Percentiles rank a stretch among this genome's conserved stretches.
phyloP scores from a whole-genome alignment of 176 grass and related monocot species.

The Oryza coarctata region DNA sequence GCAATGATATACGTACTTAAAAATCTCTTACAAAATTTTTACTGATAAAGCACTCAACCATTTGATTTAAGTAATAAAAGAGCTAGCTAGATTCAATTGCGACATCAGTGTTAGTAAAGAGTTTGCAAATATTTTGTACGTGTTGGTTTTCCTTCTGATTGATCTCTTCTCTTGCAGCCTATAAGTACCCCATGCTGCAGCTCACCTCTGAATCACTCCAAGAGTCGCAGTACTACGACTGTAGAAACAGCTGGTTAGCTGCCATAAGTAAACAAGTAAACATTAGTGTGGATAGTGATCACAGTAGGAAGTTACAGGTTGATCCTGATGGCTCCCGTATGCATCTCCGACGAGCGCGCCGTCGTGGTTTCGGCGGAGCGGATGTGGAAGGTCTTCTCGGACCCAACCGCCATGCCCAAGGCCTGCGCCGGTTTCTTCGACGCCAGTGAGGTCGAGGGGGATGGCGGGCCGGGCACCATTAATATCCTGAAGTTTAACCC shows the following conservation, averaged over 20 bases:
- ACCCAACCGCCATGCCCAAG: not conserved
- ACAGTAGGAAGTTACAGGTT: not conserved
- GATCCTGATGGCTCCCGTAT: conserved; percentile 13
- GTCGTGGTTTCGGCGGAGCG: conserved; percentile 25
- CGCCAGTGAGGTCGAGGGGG: conserved; percentile 19
- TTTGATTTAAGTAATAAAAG: too few relatives aligned
- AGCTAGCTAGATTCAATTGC: too few relatives aligned
- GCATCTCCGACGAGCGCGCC: conserved; percentile 11
- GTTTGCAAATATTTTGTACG: too few relatives aligned
- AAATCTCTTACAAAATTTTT: too few relatives aligned
- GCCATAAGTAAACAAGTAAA: too few relatives aligned
- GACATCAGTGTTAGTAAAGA: too few relatives aligned
- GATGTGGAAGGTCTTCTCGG: conserved; percentile 32
- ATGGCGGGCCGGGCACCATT: conserved; percentile 27
- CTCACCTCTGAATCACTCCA: not conserved
- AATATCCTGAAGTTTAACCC: conserved; percentile 28
- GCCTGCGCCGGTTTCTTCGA: conserved; percentile 24
- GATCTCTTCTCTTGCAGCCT: not conserved
- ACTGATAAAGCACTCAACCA: too few relatives aligned
- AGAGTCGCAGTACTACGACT: too few relatives aligned
- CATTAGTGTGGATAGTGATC: too few relatives aligned
- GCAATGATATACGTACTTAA: too few relatives aligned
- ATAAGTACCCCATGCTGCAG: not conserved
- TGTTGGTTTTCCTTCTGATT: too few relatives aligned
- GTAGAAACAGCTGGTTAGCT: not conserved